Conservation (phyloP, 73 alveolate species). For the Vitrella brassicaformis region DNA sequence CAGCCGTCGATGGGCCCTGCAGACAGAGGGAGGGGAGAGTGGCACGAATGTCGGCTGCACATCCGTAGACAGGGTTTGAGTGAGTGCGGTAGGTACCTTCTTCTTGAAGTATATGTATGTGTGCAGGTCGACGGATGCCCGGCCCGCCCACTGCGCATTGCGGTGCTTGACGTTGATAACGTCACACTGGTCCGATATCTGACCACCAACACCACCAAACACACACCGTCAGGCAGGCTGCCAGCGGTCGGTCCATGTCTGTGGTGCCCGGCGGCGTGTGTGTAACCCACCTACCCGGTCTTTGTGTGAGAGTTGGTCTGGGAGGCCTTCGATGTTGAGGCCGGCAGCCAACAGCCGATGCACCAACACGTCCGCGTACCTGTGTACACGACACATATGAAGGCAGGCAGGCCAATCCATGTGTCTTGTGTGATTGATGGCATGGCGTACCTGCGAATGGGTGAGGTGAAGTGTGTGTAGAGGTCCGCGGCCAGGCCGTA, state of each 20-base stretch:
- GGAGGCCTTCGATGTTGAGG: slow-evolving; percentile 79
- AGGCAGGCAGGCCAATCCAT: not conserved
- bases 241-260: too few relatives aligned
- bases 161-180: slow-evolving; percentile 8
- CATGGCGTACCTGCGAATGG: slow-evolving; percentile 73
- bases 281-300: too few relatives aligned
- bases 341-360: slow-evolving; percentile 97
- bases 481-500: slow-evolving; percentile 98
- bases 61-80: too few relatives aligned
- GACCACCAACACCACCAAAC: not conserved
- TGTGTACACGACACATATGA: slow-evolving; percentile 83
- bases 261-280: too few relatives aligned
- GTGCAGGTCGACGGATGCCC: slow-evolving; percentile 11
- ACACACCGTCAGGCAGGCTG: not conserved
- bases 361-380: slow-evolving; percentile 98
- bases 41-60: too few relatives aligned
- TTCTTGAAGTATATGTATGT: slow-evolving; percentile 1
- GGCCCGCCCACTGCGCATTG: slow-evolving; percentile 17
- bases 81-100: too few relatives aligned
- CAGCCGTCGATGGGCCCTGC: not conserved
- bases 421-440: not conserved
- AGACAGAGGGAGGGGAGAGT: too few relatives aligned
- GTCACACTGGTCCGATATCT: slow-evolving; percentile 2
- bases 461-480: slow-evolving; percentile 97
- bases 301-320: slow-evolving; percentile 51